A percentile compares a stretch with the other conserved stretches of the same genome.
Evolutionary conservation across 257 asterid species (phyloP).

Genomic region (Nicotiana knightiana): DNA sequence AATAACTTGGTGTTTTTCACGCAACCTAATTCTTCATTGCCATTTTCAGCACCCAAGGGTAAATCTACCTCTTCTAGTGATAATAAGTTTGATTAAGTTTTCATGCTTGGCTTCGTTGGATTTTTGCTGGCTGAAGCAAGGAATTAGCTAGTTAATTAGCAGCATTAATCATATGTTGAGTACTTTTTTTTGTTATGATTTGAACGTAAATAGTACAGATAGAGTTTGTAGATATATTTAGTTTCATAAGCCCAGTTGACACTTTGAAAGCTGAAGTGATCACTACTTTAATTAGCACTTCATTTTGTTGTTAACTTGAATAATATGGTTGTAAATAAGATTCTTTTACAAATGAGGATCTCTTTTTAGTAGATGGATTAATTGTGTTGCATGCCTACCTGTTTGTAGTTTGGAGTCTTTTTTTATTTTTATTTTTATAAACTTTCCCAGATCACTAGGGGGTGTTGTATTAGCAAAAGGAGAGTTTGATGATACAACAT

Average conservation of each 20-base stretch:
- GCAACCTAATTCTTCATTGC: constrained; percentile 12
- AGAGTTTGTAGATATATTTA: not conserved
- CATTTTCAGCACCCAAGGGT: constrained; percentile 7
- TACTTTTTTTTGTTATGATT: not conserved
- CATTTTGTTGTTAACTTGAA: not conserved
- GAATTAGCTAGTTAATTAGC: not conserved
- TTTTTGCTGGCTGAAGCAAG: not conserved
- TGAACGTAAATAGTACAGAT: not conserved
- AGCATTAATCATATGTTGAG: not conserved
- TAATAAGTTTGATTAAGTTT: not conserved
- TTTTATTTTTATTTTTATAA: no score
- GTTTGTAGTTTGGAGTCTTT: not conserved
- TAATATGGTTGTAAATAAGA: not conserved
- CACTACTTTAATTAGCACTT: not conserved
- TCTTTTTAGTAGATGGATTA: not conserved
- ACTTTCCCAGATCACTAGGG: no score
- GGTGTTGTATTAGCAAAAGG: no score
- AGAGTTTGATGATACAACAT: no score
- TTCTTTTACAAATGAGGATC: not conserved
- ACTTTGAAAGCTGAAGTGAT: not conserved
- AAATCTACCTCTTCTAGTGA: constrained; percentile 38
- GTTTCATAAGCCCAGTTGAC: not conserved
- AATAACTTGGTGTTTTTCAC: constrained; percentile 10
- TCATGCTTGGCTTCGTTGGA: not conserved
- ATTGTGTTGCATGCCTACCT: not conserved